Percentiles rank a stretch among this genome's conserved stretches.
Evolutionary conservation across 192 early-diverging fungal species (phyloP).

Genomic region (Geosiphon pyriformis): DNA sequence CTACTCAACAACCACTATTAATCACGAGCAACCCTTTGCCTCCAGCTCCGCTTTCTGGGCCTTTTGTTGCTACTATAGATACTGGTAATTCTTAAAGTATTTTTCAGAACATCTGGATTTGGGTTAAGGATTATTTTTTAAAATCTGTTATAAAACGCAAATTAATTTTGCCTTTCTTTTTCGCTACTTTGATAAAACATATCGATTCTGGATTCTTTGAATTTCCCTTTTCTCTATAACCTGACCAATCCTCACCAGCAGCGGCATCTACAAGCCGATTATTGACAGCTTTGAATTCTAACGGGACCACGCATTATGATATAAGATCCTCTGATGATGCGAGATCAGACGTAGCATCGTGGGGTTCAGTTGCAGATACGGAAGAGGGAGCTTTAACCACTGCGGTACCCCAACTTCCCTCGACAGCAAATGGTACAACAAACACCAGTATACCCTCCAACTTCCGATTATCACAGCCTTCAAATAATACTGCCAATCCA

Average conservation of each 20-base stretch:
- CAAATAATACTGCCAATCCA: conserved; percentile 19
- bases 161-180: too few relatives aligned
- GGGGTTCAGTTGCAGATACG: conserved; percentile 23
- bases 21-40: conserved; percentile 20
- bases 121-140: conserved; percentile 9
- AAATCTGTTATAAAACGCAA: conserved; percentile 11
- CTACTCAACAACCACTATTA: conserved; percentile 25
- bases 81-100: conserved; percentile 18
- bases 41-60: conserved; percentile 22
- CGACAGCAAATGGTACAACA: background rate
- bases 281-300: conserved; percentile 17
- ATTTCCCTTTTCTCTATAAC: too few relatives aligned
- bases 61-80: conserved; percentile 24
- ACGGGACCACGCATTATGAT: conserved; percentile 18
- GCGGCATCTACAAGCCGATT: conserved; percentile 22
- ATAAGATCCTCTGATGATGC: conserved; percentile 21
- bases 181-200: too few relatives aligned
- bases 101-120: conserved; percentile 22
- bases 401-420: conserved; percentile 1
- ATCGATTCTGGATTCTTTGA: too few relatives aligned
- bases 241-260: background rate
- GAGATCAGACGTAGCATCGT: conserved; percentile 25
- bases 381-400: conserved; percentile 18
- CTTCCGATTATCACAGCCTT: conserved; percentile 24
- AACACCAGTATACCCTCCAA: conserved; percentile 7